Evolutionary conservation across 1,284 basidiomycete genomes (phyloP).

Genomic region (Pseudozyma flocculosa): DNA sequence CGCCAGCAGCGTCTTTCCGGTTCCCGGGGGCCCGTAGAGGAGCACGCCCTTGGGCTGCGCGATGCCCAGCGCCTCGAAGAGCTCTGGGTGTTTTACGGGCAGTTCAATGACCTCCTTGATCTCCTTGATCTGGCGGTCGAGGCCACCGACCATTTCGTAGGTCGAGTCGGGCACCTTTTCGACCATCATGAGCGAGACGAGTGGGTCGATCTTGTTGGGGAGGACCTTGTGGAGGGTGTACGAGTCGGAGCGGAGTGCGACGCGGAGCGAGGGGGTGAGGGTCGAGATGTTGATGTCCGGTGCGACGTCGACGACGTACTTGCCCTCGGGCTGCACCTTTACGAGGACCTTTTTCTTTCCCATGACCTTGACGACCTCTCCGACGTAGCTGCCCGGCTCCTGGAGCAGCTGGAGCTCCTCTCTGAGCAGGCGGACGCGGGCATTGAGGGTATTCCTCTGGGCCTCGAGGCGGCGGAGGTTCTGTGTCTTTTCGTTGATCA

Average conservation of each 20-base stretch:
- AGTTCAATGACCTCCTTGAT: constrained; percentile 99
- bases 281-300: constrained; percentile 78
- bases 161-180: constrained; percentile 99
- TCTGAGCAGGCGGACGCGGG: constrained; percentile 76
- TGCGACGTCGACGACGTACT: constrained; percentile 97
- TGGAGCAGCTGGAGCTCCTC: constrained; percentile 94
- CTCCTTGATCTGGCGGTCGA: constrained; percentile 98
- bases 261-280: constrained; percentile 83
- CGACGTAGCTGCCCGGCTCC: constrained; percentile 95
- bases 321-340: constrained; percentile 97
- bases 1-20: constrained; percentile 56
- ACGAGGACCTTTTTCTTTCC: constrained; percentile 98
- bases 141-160: constrained; percentile 98
- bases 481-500: constrained; percentile 94
- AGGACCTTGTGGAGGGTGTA: constrained; percentile 66
- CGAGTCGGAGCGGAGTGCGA: constrained; percentile 92
- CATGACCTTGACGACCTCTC: constrained; percentile 98
- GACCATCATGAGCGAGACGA: constrained; percentile 78
- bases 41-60: constrained; percentile 79
- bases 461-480: constrained; percentile 93
- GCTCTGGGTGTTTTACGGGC: constrained; percentile 95
- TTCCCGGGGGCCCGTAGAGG: constrained; percentile 56
- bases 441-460: constrained; percentile 93
- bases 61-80: constrained; percentile 94
- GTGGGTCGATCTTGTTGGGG: constrained; percentile 57